A percentile compares a stretch with the other conserved stretches of the same genome.
phyloP scores from a whole-genome alignment of 805 yeast genomes.

The Candida boleticola region DNA sequence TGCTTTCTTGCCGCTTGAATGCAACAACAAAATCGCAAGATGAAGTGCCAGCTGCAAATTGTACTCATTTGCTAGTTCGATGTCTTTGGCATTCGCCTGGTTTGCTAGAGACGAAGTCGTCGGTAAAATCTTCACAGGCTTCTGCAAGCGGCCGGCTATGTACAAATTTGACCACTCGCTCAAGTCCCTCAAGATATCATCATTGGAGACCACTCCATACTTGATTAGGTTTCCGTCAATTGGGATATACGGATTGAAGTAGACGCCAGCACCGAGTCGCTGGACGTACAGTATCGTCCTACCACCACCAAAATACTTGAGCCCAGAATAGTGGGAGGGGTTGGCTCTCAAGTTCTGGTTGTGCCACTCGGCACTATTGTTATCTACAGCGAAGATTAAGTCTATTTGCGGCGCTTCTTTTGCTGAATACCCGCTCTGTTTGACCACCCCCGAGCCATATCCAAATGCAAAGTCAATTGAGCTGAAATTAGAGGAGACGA shows the following conservation, averaged over 20 bases:
- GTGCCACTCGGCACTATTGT: slow-evolving; percentile 71
- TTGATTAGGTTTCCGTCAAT: slow-evolving; percentile 64
- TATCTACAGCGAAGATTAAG: slow-evolving; percentile 75
- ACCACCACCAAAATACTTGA: slow-evolving; percentile 59
- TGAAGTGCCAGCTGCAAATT: slow-evolving; percentile 79
- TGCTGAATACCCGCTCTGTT: slow-evolving; percentile 50
- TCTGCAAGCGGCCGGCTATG: slow-evolving; percentile 89
- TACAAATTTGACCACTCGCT: slow-evolving; percentile 85
- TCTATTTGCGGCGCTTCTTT: slow-evolving; percentile 69
- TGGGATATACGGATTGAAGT: slow-evolving; percentile 86
- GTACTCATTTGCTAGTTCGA: slow-evolving; percentile 66
- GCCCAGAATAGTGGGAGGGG: slow-evolving; percentile 74
- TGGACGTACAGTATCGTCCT: slow-evolving; percentile 32
- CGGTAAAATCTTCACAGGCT: slow-evolving; percentile 74
- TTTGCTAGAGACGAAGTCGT: slow-evolving; percentile 38
- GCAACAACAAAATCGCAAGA: slow-evolving; percentile 47
- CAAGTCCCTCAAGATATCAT: slow-evolving; percentile 62
- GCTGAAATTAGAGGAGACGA: slow-evolving; percentile 19
- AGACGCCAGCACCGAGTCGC: slow-evolving; percentile 82
- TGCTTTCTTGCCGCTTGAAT: slow-evolving; percentile 22
- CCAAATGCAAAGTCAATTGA: slow-evolving; percentile 84
- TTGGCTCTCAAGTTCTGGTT: slow-evolving; percentile 60
- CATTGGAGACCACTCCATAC: slow-evolving; percentile 79
- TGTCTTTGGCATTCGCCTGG: slow-evolving; percentile 31
- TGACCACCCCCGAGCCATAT: slow-evolving; percentile 91